phyloP scores from a whole-genome alignment of 805 yeast species.

The Starmerella lactis-condensi region DNA sequence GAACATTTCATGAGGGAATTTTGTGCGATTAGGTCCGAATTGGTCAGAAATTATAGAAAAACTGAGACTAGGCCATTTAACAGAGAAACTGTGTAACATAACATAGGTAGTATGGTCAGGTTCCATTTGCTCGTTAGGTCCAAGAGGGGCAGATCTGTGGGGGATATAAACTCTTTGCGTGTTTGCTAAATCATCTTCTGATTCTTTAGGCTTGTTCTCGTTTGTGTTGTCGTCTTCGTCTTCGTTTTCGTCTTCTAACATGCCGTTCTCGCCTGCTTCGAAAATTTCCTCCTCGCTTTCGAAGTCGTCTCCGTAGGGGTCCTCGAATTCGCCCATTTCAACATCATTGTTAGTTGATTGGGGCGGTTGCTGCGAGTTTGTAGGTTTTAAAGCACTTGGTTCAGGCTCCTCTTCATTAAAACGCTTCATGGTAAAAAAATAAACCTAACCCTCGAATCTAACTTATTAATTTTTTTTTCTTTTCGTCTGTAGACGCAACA shows the following conservation, averaged over 20 bases:
- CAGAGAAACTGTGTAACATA: constrained; percentile 81
- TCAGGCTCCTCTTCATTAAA: constrained; percentile 7
- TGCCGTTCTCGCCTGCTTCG: constrained; percentile 82
- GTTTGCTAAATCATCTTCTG: constrained; percentile 22
- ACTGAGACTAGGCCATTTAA: constrained; percentile 95
- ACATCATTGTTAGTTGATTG: constrained; percentile 15
- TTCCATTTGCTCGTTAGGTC: constrained; percentile 88
- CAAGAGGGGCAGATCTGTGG: constrained; percentile 71
- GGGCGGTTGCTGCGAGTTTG: constrained; percentile 3
- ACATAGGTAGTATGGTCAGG: constrained; percentile 93
- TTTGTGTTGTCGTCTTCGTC: constrained; percentile 22
- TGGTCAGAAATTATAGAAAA: constrained; percentile 74
- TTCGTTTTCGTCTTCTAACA: constrained; percentile 57
- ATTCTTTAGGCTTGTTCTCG: constrained; percentile 20
- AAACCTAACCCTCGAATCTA: too few relatives aligned
- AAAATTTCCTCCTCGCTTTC: constrained; percentile 49
- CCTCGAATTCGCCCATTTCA: constrained; percentile 37
- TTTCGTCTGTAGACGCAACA: too few relatives aligned
- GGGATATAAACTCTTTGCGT: constrained; percentile 48
- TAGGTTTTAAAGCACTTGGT: constrained; percentile 7
- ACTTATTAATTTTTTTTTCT: too few relatives aligned
- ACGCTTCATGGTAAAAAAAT: constrained; percentile 9
- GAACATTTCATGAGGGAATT: constrained; percentile 72
- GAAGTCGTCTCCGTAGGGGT: constrained; percentile 53
- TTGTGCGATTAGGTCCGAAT: constrained; percentile 73